Conservation (phyloP, 2,329 filamentous ascomycete genomes). For the Curvularia verruculosa region DNA sequence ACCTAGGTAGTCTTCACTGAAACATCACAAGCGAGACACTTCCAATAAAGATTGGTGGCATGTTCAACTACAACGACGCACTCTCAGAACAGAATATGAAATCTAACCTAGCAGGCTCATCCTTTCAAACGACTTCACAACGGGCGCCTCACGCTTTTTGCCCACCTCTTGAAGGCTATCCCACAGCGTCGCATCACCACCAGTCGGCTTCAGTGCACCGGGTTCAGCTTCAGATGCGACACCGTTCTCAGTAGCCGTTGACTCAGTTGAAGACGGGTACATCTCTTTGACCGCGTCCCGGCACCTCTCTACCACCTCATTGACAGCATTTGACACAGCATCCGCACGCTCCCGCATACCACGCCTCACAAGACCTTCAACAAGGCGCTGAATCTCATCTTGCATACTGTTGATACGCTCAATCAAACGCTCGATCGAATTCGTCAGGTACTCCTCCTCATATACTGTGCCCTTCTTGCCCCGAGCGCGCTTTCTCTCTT, state of each 20-base stretch:
- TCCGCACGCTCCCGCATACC: slow-evolving; percentile 87
- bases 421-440: slow-evolving; percentile 80
- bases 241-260: slow-evolving; percentile 3
- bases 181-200: slow-evolving; percentile 55
- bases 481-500: slow-evolving; percentile 92
- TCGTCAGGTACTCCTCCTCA: slow-evolving; percentile 95
- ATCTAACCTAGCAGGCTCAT: slow-evolving; percentile 42
- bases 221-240: slow-evolving; percentile 15
- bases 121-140: slow-evolving; percentile 59
- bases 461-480: slow-evolving; percentile 98
- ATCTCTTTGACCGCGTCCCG: slow-evolving; percentile 66
- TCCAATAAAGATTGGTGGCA: neutral
- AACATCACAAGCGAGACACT: neutral
- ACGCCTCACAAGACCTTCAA: slow-evolving; percentile 77
- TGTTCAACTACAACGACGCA: neutral
- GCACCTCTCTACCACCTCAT: slow-evolving; percentile 76
- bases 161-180: slow-evolving; percentile 51
- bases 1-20: neutral
- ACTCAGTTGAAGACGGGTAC: slow-evolving; percentile 22
- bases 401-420: slow-evolving; percentile 77
- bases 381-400: slow-evolving; percentile 73
- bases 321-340: slow-evolving; percentile 75
- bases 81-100: neutral
- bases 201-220: slow-evolving; percentile 44
- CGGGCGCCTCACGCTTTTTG: slow-evolving; percentile 55